Conservation (phyloP, 169 alveolate genomes). For the Theileria annulata region DNA sequence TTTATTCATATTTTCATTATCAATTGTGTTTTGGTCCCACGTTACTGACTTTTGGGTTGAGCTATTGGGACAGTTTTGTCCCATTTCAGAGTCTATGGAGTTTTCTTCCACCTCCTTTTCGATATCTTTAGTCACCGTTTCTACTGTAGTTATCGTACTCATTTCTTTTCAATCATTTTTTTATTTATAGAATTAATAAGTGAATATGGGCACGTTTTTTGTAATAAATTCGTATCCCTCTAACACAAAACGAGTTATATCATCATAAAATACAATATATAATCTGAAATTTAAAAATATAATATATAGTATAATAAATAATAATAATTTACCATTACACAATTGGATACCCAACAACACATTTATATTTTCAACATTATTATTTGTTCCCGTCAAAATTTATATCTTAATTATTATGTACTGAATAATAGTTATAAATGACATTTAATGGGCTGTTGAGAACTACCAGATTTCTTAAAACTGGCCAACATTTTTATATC, state of each 20-base stretch:
- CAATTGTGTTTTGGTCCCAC: constrained; percentile 58
- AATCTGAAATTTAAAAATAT: not conserved
- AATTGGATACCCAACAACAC: too few species aligned
- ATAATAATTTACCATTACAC: too few species aligned
- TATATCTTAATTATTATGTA: too few species aligned
- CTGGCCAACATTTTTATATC: constrained; percentile 14
- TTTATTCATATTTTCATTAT: constrained; percentile 43
- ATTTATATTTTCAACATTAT: too few species aligned
- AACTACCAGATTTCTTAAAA: not conserved
- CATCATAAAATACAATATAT: not conserved
- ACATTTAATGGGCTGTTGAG: constrained; percentile 1
- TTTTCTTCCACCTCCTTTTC: constrained; percentile 11
- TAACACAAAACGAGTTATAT: not conserved
- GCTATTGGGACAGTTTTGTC: not conserved
- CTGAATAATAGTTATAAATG: not conserved
- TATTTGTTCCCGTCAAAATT: too few species aligned
- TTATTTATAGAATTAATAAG: not conserved
- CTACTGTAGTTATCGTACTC: not conserved
- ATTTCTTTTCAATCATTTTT: not conserved
- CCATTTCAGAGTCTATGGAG: not conserved
- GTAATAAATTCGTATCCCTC: not conserved
- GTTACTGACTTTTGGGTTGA: constrained; percentile 23
- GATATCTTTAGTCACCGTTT: not conserved
- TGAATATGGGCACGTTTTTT: not conserved
- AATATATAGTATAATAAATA: too few species aligned